Evolutionary conservation across 1,284 basidiomycete species (phyloP).

Genomic region (Trametes sp.): DNA sequence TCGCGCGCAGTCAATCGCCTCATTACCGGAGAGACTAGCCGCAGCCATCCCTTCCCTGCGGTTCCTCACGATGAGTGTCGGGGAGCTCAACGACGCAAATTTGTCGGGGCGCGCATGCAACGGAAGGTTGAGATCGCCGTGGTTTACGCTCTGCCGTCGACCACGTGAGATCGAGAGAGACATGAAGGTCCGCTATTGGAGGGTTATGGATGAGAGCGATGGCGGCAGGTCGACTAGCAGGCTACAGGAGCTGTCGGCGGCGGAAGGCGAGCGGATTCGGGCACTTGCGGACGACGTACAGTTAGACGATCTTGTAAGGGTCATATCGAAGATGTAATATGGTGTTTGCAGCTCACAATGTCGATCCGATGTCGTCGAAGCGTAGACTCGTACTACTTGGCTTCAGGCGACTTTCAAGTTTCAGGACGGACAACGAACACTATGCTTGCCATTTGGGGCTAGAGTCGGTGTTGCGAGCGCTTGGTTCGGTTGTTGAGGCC

Average conservation of each 20-base stretch:
- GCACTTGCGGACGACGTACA: neutral
- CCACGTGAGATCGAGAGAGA: neutral
- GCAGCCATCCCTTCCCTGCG: slow-evolving; percentile 6
- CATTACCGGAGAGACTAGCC: neutral
- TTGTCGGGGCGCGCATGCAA: neutral
- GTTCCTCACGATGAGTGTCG: neutral
- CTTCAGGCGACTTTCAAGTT: neutral
- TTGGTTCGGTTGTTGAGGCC: neutral
- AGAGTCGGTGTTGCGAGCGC: neutral
- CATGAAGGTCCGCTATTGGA: neutral
- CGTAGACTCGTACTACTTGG: too few relatives aligned
- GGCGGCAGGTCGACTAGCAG: neutral
- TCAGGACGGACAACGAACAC: neutral
- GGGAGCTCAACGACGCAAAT: neutral
- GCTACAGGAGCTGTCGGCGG: neutral
- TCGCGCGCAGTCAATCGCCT: neutral
- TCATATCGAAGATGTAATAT: neutral
- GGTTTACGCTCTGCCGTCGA: neutral
- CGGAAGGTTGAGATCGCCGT: neutral
- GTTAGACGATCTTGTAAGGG: neutral
- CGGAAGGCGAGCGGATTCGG: neutral
- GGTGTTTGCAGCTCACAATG: too few relatives aligned
- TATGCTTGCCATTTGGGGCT: neutral
- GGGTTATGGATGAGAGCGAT: neutral
- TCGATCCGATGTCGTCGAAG: too few relatives aligned